These are phyloP conservation scores for Daldinia vernicosa DNA, from an alignment of 495 filamentous ascomycete species.

Conservation along the genomic window DNA sequence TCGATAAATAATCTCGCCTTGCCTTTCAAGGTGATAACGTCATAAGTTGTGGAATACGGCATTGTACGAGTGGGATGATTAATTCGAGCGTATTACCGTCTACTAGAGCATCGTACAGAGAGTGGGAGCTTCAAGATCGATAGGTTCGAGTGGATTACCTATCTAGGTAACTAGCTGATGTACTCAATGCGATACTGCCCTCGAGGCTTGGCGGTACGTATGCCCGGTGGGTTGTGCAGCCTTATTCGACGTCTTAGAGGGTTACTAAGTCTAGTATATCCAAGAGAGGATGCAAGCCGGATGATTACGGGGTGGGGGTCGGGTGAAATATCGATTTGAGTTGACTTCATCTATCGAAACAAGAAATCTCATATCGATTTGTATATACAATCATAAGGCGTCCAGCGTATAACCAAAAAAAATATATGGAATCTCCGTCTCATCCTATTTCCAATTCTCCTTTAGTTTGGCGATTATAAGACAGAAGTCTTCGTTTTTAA, in stretches of 20 bases:
- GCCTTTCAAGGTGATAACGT: not conserved
- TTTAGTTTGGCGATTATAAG: not conserved
- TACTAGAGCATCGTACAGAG: not conserved
- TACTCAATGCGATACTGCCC: not conserved
- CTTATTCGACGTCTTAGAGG: not conserved
- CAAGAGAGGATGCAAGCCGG: too few species aligned
- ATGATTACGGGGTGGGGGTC: conserved; percentile 9
- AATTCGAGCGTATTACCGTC: not conserved
- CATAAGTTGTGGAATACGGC: not conserved
- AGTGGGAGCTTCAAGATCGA: not conserved
- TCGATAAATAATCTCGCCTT: conserved; percentile 25
- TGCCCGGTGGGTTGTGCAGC: not conserved
- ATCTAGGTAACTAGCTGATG: not conserved
- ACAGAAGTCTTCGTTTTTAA: conserved; percentile 73
- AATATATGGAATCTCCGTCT: not conserved
- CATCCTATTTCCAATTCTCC: not conserved
- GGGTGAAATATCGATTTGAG: conserved; percentile 15
- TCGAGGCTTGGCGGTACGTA: not conserved
- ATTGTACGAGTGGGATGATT: not conserved
- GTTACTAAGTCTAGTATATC: too few species aligned
- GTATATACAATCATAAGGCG: conserved; percentile 22
- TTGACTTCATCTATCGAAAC: not conserved
- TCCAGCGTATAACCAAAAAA: not conserved
- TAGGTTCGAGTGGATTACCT: not conserved
- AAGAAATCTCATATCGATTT: conserved; percentile 1